phyloP scores from a whole-genome alignment of 768 basidiomycete genomes.

The Exsudoporus frostii region DNA sequence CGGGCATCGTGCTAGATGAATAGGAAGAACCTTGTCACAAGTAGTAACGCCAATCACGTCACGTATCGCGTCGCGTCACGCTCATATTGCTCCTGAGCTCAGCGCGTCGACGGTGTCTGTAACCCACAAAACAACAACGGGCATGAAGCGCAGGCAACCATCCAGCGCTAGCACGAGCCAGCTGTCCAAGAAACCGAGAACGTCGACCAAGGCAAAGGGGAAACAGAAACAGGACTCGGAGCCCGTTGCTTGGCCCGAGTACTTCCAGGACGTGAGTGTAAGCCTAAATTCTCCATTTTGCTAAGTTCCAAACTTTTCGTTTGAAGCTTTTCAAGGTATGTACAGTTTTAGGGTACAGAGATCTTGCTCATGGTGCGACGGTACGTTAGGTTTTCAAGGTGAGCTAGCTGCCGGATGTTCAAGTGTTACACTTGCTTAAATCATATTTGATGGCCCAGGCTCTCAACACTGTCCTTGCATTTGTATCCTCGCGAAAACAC shows the following conservation, averaged over 20 bases:
- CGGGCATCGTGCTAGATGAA: conserved; percentile 4
- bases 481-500: conserved; percentile 77
- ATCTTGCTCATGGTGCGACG: background rate
- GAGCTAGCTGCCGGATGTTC: background rate
- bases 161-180: background rate
- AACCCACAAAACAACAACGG: background rate
- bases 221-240: conserved; percentile 15
- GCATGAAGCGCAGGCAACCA: conserved; percentile 15
- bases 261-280: conserved; percentile 52
- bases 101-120: background rate
- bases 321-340: conserved; percentile 60
- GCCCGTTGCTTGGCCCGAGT: conserved; percentile 50
- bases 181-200: conserved; percentile 17
- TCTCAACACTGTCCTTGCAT: conserved; percentile 85
- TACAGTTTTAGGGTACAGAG: too few relatives aligned
- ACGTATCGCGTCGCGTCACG: conserved; percentile 22
- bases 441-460: conserved; percentile 46
- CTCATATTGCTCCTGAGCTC: background rate
- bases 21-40: background rate
- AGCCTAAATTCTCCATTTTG: background rate
- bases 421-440: background rate
- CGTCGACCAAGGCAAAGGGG: conserved; percentile 10
- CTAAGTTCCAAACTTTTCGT: conserved; percentile 1
- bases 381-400: conserved; percentile 44
- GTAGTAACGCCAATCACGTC: conserved; percentile 12